Percentiles rank a stretch among this genome's conserved stretches.
Conservation (phyloP, 2,329 filamentous ascomycete genomes). For the Epichloe hybrida region DNA sequence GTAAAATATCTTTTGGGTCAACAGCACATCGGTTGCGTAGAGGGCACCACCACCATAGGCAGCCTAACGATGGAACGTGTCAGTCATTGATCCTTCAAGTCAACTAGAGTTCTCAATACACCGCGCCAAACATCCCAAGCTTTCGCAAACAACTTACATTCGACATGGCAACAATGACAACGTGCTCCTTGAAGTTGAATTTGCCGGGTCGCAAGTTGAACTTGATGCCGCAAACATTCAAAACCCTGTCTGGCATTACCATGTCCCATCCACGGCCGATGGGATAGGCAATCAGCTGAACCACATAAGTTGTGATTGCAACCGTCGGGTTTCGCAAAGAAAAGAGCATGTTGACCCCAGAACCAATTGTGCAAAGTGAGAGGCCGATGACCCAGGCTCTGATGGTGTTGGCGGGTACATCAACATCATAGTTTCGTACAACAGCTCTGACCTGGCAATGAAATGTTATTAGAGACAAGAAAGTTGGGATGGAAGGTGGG, state of each 20-base stretch:
- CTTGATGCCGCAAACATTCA: constrained; percentile 36
- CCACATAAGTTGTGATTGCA: constrained; percentile 45
- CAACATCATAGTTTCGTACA: constrained; percentile 50
- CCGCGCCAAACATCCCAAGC: not conserved
- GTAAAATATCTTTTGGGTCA: constrained; percentile 42
- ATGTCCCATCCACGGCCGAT: constrained; percentile 41
- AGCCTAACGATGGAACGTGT: constrained; percentile 21
- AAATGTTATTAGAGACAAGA: constrained; percentile 1
- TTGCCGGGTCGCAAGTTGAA: constrained; percentile 43
- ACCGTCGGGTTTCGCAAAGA: constrained; percentile 46
- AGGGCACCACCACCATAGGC: constrained; percentile 43
- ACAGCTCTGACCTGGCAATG: constrained; percentile 43
- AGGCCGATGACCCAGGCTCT: constrained; percentile 51
- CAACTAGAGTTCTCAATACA: not conserved
- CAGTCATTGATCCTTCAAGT: not conserved
- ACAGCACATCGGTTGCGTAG: constrained; percentile 39
- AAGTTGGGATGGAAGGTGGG: no score
- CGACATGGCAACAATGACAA: constrained; percentile 50
- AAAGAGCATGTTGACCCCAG: constrained; percentile 48
- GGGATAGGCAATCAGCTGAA: constrained; percentile 49
- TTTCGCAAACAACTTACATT: constrained; percentile 31
- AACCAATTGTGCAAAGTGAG: constrained; percentile 47
- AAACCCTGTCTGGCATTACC: constrained; percentile 38
- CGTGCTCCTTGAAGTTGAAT: constrained; percentile 50
- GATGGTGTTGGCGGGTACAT: constrained; percentile 50